A percentile compares a stretch with the other conserved stretches of the same genome.
phyloP scores from a whole-genome alignment of 2,329 filamentous ascomycete genomes.

The Monosporascus sp. region DNA sequence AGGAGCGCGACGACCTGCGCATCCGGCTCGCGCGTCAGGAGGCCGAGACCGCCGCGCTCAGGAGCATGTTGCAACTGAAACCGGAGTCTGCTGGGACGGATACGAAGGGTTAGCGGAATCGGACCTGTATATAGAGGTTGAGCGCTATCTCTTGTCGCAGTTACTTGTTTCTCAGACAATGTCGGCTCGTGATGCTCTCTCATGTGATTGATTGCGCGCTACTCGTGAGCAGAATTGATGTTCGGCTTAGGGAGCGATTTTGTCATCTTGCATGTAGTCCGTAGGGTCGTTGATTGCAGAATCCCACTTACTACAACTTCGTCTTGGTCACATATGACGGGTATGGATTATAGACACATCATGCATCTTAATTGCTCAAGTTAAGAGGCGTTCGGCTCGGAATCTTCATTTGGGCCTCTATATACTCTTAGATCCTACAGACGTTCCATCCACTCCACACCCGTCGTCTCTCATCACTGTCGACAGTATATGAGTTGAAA shows the following conservation, averaged over 20 bases:
- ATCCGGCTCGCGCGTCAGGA: constrained; percentile 59
- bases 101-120: constrained; percentile 15
- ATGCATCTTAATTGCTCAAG: too few species aligned
- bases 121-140: constrained; percentile 10
- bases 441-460: too few species aligned
- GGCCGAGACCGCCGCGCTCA: constrained; percentile 58
- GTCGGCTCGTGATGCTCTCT: constrained; percentile 24
- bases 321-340: too few species aligned
- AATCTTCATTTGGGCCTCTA: too few species aligned
- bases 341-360: too few species aligned
- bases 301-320: neutral
- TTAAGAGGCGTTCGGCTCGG: too few species aligned
- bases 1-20: constrained; percentile 59
- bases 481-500: too few species aligned
- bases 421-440: too few species aligned
- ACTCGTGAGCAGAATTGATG: constrained; percentile 13
- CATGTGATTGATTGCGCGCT: constrained; percentile 8
- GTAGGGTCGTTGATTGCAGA: neutral
- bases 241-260: constrained; percentile 25
- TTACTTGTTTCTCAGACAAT: constrained; percentile 23
- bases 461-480: too few species aligned
- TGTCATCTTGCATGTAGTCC: constrained; percentile 18
- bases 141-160: constrained; percentile 1
- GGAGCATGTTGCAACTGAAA: constrained; percentile 40
- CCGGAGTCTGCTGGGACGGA: constrained; percentile 12